These are phyloP conservation scores for Chamaecrista fasciculata DNA, from an alignment of 306 rosid species.

Conservation along the genomic window DNA sequence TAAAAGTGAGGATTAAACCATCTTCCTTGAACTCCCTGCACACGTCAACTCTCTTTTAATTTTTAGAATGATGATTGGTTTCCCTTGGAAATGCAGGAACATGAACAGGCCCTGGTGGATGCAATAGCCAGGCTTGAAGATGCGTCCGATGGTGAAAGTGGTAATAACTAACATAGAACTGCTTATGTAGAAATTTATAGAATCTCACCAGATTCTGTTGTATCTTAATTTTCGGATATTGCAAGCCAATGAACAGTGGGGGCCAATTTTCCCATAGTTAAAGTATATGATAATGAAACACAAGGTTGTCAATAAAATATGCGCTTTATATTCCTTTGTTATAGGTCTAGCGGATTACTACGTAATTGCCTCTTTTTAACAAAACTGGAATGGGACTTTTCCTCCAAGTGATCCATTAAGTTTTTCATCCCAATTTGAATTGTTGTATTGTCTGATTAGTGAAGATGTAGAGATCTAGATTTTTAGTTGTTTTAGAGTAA, in stretches of 20 bases:
- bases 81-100: slow-evolving; percentile 59
- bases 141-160: slow-evolving; percentile 89
- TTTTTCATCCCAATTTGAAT: background rate
- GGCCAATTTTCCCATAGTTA: slow-evolving; percentile 20
- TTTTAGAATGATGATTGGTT: slow-evolving; percentile 24
- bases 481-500: background rate
- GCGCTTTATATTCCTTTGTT: slow-evolving; percentile 5
- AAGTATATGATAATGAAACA: slow-evolving; percentile 5
- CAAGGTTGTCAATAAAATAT: slow-evolving; percentile 9
- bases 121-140: slow-evolving; percentile 83
- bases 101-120: slow-evolving; percentile 74
- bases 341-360: background rate
- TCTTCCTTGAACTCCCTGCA: slow-evolving; percentile 4
- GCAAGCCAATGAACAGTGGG: slow-evolving; percentile 17
- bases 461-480: slow-evolving; percentile 9
- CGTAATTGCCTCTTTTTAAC: background rate
- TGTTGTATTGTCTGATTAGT: slow-evolving; percentile 4
- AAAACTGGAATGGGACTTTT: background rate
- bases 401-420: background rate
- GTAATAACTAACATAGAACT: slow-evolving; percentile 60
- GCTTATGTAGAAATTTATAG: slow-evolving; percentile 27
- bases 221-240: slow-evolving; percentile 37
- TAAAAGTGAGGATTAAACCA: slow-evolving; percentile 51
- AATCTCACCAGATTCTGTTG: slow-evolving; percentile 41
- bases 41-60: background rate